Conservation (phyloP, 257 asterid genomes). For the Fraxinus americana region DNA sequence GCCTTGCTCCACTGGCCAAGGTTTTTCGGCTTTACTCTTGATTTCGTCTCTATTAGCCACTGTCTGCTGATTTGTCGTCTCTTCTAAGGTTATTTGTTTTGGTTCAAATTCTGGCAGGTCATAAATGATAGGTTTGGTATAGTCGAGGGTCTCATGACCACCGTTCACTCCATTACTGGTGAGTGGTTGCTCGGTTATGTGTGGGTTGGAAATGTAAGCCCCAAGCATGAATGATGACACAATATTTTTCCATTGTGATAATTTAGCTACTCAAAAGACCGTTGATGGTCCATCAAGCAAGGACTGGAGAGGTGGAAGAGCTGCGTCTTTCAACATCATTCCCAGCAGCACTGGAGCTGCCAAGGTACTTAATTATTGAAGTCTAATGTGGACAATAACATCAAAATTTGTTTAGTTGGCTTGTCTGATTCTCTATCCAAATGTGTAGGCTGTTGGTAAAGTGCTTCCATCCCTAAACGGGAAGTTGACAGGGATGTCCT, state of each 20-base stretch:
- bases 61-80: not conserved
- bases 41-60: not conserved
- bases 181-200: not conserved
- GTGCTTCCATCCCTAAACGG: slow-evolving; percentile 82
- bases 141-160: slow-evolving; percentile 81
- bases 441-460: slow-evolving; percentile 74
- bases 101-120: slow-evolving; percentile 36
- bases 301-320: slow-evolving; percentile 66
- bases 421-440: not conserved
- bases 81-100: not conserved
- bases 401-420: not conserved
- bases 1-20: slow-evolving; percentile 84
- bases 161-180: slow-evolving; percentile 79
- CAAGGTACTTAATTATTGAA: slow-evolving; percentile 32
- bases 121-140: slow-evolving; percentile 76
- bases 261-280: slow-evolving; percentile 48
- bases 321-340: slow-evolving; percentile 57
- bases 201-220: not conserved
- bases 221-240: not conserved
- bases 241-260: not conserved
- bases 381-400: not conserved
- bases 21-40: slow-evolving; percentile 22
- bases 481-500: slow-evolving; percentile 78
- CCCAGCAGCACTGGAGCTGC: slow-evolving; percentile 67
- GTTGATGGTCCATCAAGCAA: slow-evolving; percentile 57